These are phyloP conservation scores for Podaxis rugospora DNA, from an alignment of 768 basidiomycete genomes.

Conservation along the genomic window DNA sequence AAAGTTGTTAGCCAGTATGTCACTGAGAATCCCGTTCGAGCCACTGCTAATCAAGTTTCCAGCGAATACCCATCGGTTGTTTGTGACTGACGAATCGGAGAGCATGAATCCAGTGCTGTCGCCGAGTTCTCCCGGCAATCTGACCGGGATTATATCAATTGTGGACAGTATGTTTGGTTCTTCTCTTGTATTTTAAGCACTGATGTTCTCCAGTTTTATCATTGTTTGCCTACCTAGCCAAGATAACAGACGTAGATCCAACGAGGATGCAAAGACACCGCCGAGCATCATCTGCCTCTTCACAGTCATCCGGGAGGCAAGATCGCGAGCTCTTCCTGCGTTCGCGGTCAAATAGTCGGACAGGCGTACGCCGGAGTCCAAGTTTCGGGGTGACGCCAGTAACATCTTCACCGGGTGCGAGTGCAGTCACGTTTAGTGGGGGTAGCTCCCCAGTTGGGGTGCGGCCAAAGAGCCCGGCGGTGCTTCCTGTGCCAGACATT, in stretches of 20 bases:
- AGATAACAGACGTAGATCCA: slow-evolving; percentile 72
- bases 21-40: neutral
- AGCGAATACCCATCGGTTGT: slow-evolving; percentile 80
- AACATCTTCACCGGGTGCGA: slow-evolving; percentile 17
- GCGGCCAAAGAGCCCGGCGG: slow-evolving; percentile 1
- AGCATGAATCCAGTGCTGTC: slow-evolving; percentile 46
- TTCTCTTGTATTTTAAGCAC: neutral
- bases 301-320: slow-evolving; percentile 41
- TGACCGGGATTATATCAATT: slow-evolving; percentile 76
- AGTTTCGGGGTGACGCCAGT: slow-evolving; percentile 18
- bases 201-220: slow-evolving; percentile 55
- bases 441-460: neutral
- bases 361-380: slow-evolving; percentile 30
- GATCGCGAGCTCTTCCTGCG: slow-evolving; percentile 33
- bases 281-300: slow-evolving; percentile 70
- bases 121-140: slow-evolving; percentile 38
- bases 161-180: slow-evolving; percentile 60
- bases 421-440: slow-evolving; percentile 12
- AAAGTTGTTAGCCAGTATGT: slow-evolving; percentile 79
- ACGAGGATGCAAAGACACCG: slow-evolving; percentile 76
- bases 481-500: slow-evolving; percentile 22
- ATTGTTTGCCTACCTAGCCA: slow-evolving; percentile 70
- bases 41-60: slow-evolving; percentile 3
- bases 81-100: slow-evolving; percentile 63
- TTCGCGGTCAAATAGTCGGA: slow-evolving; percentile 38